Conservation (phyloP, 257 asterid genomes). For the Nicotiana paniculata region DNA sequence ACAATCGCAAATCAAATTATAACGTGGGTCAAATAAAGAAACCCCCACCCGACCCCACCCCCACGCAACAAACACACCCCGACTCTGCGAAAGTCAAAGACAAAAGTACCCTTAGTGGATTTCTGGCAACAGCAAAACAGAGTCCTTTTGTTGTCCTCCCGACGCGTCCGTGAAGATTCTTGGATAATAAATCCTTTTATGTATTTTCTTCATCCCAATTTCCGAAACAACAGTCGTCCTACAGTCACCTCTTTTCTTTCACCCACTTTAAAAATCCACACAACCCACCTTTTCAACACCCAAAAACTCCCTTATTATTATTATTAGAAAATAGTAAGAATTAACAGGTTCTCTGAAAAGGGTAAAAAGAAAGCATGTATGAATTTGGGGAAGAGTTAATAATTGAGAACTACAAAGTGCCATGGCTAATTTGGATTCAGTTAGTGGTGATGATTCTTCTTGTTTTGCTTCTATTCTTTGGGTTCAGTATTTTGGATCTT, state of each 20-base stretch:
- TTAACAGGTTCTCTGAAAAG: background rate
- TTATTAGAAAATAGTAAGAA: background rate
- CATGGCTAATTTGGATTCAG: constrained; percentile 86
- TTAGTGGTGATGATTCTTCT: constrained; percentile 55
- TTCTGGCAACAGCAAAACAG: background rate
- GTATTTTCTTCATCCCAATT: background rate
- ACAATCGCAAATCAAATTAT: too few species aligned
- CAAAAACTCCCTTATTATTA: too few species aligned
- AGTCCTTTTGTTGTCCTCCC: background rate
- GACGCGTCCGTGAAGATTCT: background rate
- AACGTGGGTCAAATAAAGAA: too few species aligned
- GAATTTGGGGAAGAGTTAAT: constrained; percentile 62
- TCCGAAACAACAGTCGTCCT: background rate
- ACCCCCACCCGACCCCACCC: too few species aligned
- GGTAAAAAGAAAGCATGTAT: constrained; percentile 24
- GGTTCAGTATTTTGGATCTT: constrained; percentile 37
- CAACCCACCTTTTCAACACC: background rate
- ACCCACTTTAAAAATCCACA: background rate
- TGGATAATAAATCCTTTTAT: background rate
- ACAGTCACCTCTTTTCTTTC: background rate
- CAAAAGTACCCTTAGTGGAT: background rate
- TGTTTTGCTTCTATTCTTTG: constrained; percentile 45
- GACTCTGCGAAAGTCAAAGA: background rate
- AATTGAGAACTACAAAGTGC: constrained; percentile 48
- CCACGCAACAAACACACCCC: background rate